A percentile compares a stretch with the other conserved stretches of the same genome.
phyloP scores from a whole-genome alignment of 768 basidiomycete genomes.

The Tricholoma terreum region DNA sequence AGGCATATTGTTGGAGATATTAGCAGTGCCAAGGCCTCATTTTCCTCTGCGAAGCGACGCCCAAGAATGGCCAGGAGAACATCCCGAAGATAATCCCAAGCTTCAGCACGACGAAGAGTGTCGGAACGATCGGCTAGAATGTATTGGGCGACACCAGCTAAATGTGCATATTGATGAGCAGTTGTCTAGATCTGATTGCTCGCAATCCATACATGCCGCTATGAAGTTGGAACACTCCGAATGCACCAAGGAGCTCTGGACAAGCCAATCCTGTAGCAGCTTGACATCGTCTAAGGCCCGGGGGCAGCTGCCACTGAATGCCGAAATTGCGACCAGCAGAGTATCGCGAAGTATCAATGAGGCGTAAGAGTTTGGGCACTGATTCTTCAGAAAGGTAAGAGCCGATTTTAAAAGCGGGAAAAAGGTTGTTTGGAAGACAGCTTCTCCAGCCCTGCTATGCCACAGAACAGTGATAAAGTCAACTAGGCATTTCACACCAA shows the following conservation, averaged over 20 bases:
- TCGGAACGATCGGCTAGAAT: conserved; percentile 31
- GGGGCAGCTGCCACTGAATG: conserved; percentile 16
- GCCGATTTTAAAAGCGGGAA: conserved; percentile 12
- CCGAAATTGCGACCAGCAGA: conserved; percentile 34
- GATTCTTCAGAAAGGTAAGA: conserved; percentile 2
- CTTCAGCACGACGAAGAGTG: conserved; percentile 43
- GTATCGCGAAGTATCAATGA: conserved; percentile 29
- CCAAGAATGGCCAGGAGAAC: conserved; percentile 45
- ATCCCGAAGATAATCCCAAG: conserved; percentile 54
- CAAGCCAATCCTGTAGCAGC: conserved; percentile 25
- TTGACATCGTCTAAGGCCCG: conserved; percentile 2
- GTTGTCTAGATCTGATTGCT: conserved; percentile 1
- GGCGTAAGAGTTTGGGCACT: neutral
- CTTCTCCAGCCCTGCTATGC: conserved; percentile 20
- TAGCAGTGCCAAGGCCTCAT: conserved; percentile 50
- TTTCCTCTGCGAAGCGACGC: conserved; percentile 41
- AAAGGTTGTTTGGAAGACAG: conserved; percentile 1
- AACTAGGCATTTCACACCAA: conserved; percentile 20
- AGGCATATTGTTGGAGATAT: conserved; percentile 47
- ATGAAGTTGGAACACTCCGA: conserved; percentile 29
- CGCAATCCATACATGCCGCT: conserved; percentile 32
- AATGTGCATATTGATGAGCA: neutral
- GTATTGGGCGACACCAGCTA: conserved; percentile 49
- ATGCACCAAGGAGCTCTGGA: conserved; percentile 37
- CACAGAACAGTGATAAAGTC: conserved; percentile 36